Percentiles rank a stretch among this genome's conserved stretches.
Evolutionary conservation across 768 basidiomycete genomes (phyloP).

Genomic region (Termitomyces bulborhizus): DNA sequence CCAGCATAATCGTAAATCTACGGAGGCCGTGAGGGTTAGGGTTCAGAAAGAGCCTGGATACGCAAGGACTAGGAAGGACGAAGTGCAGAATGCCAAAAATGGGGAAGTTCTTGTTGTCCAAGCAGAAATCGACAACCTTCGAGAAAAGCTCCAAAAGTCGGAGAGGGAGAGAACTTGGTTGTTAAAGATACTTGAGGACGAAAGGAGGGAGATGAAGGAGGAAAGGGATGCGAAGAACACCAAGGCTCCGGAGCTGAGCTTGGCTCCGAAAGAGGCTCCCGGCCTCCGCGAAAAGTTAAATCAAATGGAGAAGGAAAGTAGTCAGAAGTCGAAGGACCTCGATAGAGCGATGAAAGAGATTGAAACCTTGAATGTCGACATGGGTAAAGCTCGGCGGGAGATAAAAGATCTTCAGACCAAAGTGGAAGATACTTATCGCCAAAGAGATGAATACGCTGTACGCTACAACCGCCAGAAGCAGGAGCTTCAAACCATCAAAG

Average conservation of each 20-base stretch:
- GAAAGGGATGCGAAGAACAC: background rate
- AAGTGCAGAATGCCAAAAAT: background rate
- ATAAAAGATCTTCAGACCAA: background rate
- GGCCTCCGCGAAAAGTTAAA: background rate
- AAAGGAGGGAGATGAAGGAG: background rate
- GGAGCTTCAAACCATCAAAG: background rate
- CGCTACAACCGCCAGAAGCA: background rate
- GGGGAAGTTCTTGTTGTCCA: background rate
- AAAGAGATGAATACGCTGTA: background rate
- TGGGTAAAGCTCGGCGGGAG: background rate
- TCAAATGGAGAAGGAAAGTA: background rate
- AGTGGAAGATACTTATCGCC: background rate
- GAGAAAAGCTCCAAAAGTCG: background rate
- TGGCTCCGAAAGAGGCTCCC: background rate
- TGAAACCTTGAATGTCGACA: background rate
- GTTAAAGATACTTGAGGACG: background rate
- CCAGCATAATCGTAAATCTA: background rate
- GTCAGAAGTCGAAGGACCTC: background rate
- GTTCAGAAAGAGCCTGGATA: background rate
- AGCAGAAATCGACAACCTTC: background rate
- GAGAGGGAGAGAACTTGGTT: background rate
- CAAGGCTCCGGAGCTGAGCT: background rate
- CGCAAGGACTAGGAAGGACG: background rate
- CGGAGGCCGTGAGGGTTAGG: background rate
- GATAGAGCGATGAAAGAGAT: background rate